Evolutionary conservation across 1,284 basidiomycete genomes (phyloP), one percentile per base, ranked within the genome.

Genomic region (Coniferiporia sulphurascens): DNA sequence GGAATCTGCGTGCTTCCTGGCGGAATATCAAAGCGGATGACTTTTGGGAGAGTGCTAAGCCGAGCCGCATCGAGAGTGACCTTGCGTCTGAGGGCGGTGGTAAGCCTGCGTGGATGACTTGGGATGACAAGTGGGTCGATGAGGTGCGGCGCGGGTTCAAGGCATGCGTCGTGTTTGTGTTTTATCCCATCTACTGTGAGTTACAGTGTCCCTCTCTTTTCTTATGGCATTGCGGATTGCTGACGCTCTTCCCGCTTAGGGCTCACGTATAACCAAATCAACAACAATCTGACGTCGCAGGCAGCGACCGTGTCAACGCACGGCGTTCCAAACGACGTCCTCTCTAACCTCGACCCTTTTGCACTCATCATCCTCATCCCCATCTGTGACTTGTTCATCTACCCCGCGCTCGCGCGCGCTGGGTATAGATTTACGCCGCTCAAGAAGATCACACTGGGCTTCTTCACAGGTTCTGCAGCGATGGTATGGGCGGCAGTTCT

Each of bases 31-130:
- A 73, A 15, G 78, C 82, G 0, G 66, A 75, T 32, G 85, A 85
- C 65, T 92, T 94, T 74, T 95, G 93, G 92, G 87, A 93, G 56
- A 74, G 68, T 48, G 89, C 80, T 3, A 91, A 91, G 71, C 91
- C 91, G 0, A 87, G 84, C 65, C 74, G 73, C 27, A 68, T 75
- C 52, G 65, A 70, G 13, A 73, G 67, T 0, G 72, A 71, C 9
- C 35, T 41, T 3, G 52, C 35, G 36, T 10, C 27, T 8, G 58
- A 48, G 34, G 38, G 54, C 8, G 71, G 72, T 34, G 71, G 72
- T 34, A 75, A 74, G 48, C 87, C 87, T 0, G 36, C 48, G 1
- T 89, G 87, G 87, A 89, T 89, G 86, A 84, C 74, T 3, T 89
- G 83, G 69, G 86, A 91, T 65, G 89, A 91, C 66, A 68, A 77